Conservation (phyloP, 2,329 filamentous ascomycete genomes). For the Stagonosporopsis chrysanthemi region DNA sequence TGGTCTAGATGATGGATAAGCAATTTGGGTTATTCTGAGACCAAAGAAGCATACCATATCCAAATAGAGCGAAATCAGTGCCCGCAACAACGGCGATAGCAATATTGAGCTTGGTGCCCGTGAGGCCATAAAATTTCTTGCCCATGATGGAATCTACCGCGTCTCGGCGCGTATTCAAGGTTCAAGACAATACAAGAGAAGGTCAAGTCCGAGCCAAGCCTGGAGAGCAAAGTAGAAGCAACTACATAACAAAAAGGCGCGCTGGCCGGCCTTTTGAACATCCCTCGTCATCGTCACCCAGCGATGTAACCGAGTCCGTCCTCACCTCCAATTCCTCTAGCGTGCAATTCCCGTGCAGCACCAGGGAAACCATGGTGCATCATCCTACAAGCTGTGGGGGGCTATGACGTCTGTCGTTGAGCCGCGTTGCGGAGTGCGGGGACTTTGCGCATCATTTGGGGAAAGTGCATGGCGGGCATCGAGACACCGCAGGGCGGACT, state of each 20-base stretch:
- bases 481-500: constrained; percentile 1
- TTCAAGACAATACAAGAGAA: constrained; percentile 1
- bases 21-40: neutral
- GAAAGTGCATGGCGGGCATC: constrained; percentile 6
- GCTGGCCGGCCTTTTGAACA: constrained; percentile 13
- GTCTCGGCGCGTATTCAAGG: constrained; percentile 13
- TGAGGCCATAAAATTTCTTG: constrained; percentile 68
- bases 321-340: constrained; percentile 11
- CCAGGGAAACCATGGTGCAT: constrained; percentile 11
- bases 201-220: constrained; percentile 3
- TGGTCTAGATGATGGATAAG: constrained; percentile 28
- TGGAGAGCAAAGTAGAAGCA: constrained; percentile 2
- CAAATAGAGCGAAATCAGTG: constrained; percentile 71
- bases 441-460: constrained; percentile 15
- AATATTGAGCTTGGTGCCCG: constrained; percentile 69
- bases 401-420: constrained; percentile 17
- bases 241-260: constrained; percentile 2
- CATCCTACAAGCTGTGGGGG: constrained; percentile 3
- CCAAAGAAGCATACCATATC: constrained; percentile 65
- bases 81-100: constrained; percentile 76
- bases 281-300: constrained; percentile 3
- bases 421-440: constrained; percentile 22
- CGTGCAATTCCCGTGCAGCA: constrained; percentile 7
- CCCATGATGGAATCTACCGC: constrained; percentile 8
- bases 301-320: constrained; percentile 11